Base-by-base conservation (phyloP, 2,329 filamentous ascomycete genomes). In the Fusarium coicis region DNA sequence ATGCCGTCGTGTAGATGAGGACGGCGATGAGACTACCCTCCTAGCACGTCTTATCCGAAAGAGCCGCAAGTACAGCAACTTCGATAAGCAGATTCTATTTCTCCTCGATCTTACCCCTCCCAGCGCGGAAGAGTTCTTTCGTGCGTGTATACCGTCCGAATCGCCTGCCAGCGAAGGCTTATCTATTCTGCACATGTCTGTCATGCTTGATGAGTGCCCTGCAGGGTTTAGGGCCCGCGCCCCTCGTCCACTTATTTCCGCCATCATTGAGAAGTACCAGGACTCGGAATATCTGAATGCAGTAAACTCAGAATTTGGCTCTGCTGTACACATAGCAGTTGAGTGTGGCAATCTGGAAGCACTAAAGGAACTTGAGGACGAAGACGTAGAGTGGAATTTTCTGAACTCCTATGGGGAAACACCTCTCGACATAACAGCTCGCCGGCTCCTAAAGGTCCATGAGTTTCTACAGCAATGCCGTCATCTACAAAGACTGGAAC, bases 321-420 rank as follows among this genome's bases (percentile, higher is more conserved):
- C 14, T 12, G 26, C 26, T n/a, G 26, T 47, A 1, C 44, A 47
- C 0, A 11, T 47, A 11, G 44, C 44, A 16, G 26, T n/a, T 6
- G 26, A 47, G 7, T 30, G 14, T 7, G 26, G 44, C 0, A 47
- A 47, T 2, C 10, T 47, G 4, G 19, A 47, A 2, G 44, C 14
- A 10, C 44, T 47, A 0, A 6, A 6, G 7, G 44, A 47, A 21
- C 44, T 47, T 3, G 0, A 47, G 10, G 8, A 6, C 10, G 44
- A 47, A n/a, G 44, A 47, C 0, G 10, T 47, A 0, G 44, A 47
- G 26, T 47, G 44, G 26, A 47, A 30, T 30, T 26, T 30, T 9
- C 4, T 16, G 5, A 47, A 47, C 1, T 4, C 9, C 3, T 21
- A 47, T 2, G 26, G 44, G 0, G 26, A 30, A 11, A 30, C 44